Percentiles rank a stretch among this genome's conserved stretches.
Conservation (phyloP, 768 basidiomycete species). For the Collybia sp. region DNA sequence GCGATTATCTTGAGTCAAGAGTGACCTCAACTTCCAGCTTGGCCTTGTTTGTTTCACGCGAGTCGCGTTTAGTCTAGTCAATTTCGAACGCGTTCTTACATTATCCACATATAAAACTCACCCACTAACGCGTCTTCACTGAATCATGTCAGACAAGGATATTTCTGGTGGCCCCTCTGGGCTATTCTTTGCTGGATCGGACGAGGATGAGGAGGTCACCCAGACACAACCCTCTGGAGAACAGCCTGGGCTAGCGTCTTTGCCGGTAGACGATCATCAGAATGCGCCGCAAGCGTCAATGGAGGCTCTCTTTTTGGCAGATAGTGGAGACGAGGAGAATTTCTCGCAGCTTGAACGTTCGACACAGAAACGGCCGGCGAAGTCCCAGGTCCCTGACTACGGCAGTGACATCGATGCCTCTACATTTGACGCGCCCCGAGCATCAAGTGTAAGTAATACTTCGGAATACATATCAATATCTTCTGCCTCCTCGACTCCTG, state of each 20-base stretch:
- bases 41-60: slow-evolving; percentile 31
- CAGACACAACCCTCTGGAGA: slow-evolving; percentile 6
- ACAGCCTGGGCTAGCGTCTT: slow-evolving; percentile 11
- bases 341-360: slow-evolving; percentile 2
- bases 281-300: neutral
- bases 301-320: slow-evolving; percentile 27
- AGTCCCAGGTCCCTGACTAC: slow-evolving; percentile 6
- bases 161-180: slow-evolving; percentile 22
- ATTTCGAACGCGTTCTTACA: slow-evolving; percentile 17
- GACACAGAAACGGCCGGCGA: slow-evolving; percentile 13
- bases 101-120: neutral
- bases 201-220: slow-evolving; percentile 39
- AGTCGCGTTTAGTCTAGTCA: slow-evolving; percentile 29
- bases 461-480: slow-evolving; percentile 19
- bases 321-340: slow-evolving; percentile 25
- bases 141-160: slow-evolving; percentile 20
- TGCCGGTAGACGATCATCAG: slow-evolving; percentile 10
- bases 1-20: slow-evolving; percentile 8
- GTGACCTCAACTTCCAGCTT: slow-evolving; percentile 32
- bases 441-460: slow-evolving; percentile 35
- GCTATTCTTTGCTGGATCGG: slow-evolving; percentile 60
- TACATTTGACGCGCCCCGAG: slow-evolving; percentile 26
- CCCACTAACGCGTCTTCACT: no score
- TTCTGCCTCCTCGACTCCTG: slow-evolving; percentile 5
- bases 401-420: slow-evolving; percentile 17